Evolutionary conservation across 2,329 filamentous ascomycete species (phyloP), one percentile per base, ranked within the genome.

Genomic region (Dactylellina drechsleri): DNA sequence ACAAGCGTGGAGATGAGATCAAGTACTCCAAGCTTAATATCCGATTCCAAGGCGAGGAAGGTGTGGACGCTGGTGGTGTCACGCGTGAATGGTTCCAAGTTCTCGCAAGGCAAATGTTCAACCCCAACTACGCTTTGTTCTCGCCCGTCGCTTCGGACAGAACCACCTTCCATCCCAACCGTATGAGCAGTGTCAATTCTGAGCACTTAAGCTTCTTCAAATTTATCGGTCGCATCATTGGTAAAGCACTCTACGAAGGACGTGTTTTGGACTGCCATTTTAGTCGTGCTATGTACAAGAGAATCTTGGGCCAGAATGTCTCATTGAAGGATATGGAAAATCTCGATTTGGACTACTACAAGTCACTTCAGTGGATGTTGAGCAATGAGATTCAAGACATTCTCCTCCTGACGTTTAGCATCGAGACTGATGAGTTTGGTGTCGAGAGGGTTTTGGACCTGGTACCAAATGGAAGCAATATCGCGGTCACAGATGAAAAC

Each of bases 241-340:
- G 95, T 80, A 99, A 99, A 83, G 95, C 95, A 43, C 86, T 99
- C 57, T 99, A 98, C 82, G 96, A 99, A 84, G 92, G 92, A 53
- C 91, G 95, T 67, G 89, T 99, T 41, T 89, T 99, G 31, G 95
- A 99, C 82, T 99, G 95, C 83, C 96, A 98, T 86, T 99, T 99
- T 85, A 98, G 94, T 83, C 90, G 95, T 81, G 96, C 96, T 13
- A 94, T 99, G 60, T 99, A 99, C 86, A 98, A 98, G 85, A 91
- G 92, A 78, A 97, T 99, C 77, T 88, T 99, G 28, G 92, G 95
- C 81, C 96, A 96, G 82, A 89, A 92, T 2, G 94, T 98, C 47
- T 97, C 93, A 7, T 91, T 99, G 82, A 99, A 99, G 84, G 95
- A 99, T 80, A 98, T 99, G 93, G 95, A 99, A 83, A 97, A 93